Percentiles rank a stretch among this genome's conserved stretches.
These are phyloP conservation scores for Penstemon newberryi DNA, from an alignment of 257 asterid species.

Conservation along the genomic window DNA sequence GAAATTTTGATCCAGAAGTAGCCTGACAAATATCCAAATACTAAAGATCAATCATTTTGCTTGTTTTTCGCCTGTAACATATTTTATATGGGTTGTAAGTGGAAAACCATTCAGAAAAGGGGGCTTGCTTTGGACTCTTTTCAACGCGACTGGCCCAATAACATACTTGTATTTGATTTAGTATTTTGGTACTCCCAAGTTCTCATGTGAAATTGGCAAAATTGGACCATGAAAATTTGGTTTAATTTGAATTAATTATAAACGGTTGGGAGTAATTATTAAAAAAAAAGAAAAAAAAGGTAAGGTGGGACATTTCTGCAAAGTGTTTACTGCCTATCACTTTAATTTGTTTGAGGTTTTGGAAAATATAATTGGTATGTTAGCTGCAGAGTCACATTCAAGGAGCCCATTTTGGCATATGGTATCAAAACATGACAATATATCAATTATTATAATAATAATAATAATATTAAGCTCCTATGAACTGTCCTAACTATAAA, in stretches of 20 bases:
- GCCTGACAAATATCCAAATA: too few relatives aligned
- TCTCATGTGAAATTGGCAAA: neutral
- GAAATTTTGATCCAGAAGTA: too few relatives aligned
- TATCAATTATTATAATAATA: neutral
- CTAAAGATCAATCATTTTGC: too few relatives aligned
- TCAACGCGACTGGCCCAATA: too few relatives aligned
- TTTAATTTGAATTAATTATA: neutral
- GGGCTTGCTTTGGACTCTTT: too few relatives aligned
- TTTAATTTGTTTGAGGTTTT: conserved; percentile 22
- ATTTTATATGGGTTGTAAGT: too few relatives aligned
- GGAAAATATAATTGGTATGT: conserved; percentile 33
- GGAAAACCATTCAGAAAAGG: too few relatives aligned
- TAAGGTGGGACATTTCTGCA: conserved; percentile 23
- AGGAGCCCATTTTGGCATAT: conserved; percentile 17
- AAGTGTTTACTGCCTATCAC: conserved; percentile 19
- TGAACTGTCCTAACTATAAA: neutral
- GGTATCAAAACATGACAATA: neutral
- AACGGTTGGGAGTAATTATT: neutral
- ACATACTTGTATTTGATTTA: too few relatives aligned
- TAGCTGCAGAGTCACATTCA: conserved; percentile 28
- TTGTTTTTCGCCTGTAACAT: too few relatives aligned
- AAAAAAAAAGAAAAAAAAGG: neutral
- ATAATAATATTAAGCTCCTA: neutral
- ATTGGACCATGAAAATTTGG: conserved; percentile 2
- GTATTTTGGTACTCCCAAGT: too few relatives aligned